phyloP scores from a whole-genome alignment of 495 filamentous ascomycete species.

The Lepraria neglecta region DNA sequence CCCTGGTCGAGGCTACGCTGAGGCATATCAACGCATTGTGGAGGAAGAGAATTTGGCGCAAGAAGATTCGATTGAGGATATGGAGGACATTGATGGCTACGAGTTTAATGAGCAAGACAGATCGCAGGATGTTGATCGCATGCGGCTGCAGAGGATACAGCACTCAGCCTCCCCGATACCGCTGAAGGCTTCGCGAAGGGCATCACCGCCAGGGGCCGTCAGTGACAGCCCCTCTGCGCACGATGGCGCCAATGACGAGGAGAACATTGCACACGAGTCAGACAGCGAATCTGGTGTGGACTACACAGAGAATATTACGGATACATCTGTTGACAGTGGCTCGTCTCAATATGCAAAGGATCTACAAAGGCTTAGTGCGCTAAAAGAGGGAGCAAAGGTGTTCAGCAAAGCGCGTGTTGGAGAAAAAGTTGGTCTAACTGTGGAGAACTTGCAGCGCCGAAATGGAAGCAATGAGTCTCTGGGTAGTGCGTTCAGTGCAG shows the following conservation, averaged over 20 bases:
- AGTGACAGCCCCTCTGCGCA: constrained; percentile 15
- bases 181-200: constrained; percentile 19
- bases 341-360: constrained; percentile 40
- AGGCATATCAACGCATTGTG: constrained; percentile 43
- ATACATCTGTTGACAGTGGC: constrained; percentile 33
- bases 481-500: constrained; percentile 28
- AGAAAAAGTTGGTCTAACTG: constrained; percentile 34
- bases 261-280: constrained; percentile 16
- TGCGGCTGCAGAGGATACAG: constrained; percentile 16
- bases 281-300: constrained; percentile 28
- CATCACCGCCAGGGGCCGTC: constrained; percentile 30
- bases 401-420: constrained; percentile 43
- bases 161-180: constrained; percentile 24
- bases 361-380: constrained; percentile 42
- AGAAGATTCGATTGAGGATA: constrained; percentile 28
- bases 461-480: constrained; percentile 27
- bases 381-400: constrained; percentile 40
- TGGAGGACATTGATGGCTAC: constrained; percentile 22
- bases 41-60: constrained; percentile 41
- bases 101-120: constrained; percentile 14
- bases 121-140: constrained; percentile 16
- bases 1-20: constrained; percentile 40
- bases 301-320: constrained; percentile 32
- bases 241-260: constrained; percentile 17
- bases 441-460: constrained; percentile 46